phyloP scores from a whole-genome alignment of 2,329 filamentous ascomycete species.

The Nemania abortiva region DNA sequence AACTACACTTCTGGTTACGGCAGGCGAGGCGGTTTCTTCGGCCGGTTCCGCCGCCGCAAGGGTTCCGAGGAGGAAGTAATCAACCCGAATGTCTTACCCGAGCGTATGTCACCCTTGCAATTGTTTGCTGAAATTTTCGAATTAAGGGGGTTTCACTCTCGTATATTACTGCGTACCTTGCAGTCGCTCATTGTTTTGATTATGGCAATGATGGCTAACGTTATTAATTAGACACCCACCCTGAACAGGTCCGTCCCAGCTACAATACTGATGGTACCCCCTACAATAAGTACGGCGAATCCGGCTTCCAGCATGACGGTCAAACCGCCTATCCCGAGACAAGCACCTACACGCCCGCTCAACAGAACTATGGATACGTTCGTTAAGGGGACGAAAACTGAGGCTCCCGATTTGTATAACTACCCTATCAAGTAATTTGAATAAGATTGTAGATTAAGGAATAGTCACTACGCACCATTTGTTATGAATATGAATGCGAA shows the following conservation, averaged over 20 bases:
- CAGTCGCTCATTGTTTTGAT: neutral
- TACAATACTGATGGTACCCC: conserved; percentile 54
- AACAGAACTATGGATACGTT: conserved; percentile 42
- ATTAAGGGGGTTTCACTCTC: neutral
- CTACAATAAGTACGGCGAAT: conserved; percentile 51
- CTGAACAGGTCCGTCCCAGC: conserved; percentile 52
- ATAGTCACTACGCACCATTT: neutral
- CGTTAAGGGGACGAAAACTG: neutral
- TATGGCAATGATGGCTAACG: conserved; percentile 5
- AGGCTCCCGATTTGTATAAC: neutral
- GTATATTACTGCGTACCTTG: too few relatives aligned
- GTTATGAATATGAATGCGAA: conserved; percentile 5
- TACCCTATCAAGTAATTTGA: neutral
- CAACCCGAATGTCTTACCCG: conserved; percentile 53
- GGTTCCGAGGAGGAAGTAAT: conserved; percentile 35
- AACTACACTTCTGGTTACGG: conserved; percentile 56
- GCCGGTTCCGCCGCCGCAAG: conserved; percentile 49
- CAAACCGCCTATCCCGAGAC: conserved; percentile 50
- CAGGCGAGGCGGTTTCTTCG: conserved; percentile 48
- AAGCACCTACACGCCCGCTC: conserved; percentile 30
- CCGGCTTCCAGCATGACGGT: conserved; percentile 48
- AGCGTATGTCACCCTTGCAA: conserved; percentile 42
- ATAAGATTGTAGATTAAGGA: neutral
- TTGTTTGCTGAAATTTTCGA: too few relatives aligned
- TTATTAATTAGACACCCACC: conserved; percentile 42